phyloP scores from a whole-genome alignment of 345 rosid species.

The Viola odorata region DNA sequence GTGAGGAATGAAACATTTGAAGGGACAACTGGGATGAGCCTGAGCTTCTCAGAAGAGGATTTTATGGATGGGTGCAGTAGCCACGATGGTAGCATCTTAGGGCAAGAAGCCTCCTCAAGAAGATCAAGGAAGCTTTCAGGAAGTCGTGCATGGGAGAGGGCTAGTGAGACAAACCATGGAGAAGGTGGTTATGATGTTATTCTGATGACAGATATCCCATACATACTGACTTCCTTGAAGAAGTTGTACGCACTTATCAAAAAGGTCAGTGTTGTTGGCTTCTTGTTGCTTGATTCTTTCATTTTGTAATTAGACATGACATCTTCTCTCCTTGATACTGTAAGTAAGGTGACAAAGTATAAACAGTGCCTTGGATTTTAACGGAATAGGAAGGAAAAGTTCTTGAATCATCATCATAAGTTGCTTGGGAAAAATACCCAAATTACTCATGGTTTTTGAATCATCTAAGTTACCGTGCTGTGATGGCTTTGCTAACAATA shows the following conservation, averaged over 20 bases:
- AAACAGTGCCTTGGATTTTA: no score
- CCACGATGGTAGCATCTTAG: constrained; percentile 84
- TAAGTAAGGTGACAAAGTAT: neutral
- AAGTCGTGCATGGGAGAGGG: constrained; percentile 97
- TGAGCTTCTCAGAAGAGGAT: constrained; percentile 91
- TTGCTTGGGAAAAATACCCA: no score
- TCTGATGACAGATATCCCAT: constrained; percentile 84
- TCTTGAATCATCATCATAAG: no score
- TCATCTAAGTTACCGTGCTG: no score
- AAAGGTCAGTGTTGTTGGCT: constrained; percentile 54
- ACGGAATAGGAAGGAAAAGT: neutral
- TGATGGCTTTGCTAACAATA: no score
- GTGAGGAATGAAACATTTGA: constrained; percentile 63
- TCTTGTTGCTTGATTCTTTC: neutral
- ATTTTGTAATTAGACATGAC: no score
- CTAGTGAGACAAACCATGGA: constrained; percentile 68
- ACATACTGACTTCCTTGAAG: constrained; percentile 63
- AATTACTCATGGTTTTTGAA: no score
- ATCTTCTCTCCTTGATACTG: no score
- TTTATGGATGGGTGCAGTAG: constrained; percentile 93
- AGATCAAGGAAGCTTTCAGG: constrained; percentile 90
- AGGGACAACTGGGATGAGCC: constrained; percentile 52
- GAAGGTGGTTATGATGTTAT: constrained; percentile 94
- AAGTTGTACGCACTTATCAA: constrained; percentile 76
- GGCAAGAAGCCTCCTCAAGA: constrained; percentile 67